Conservation (phyloP, 1,284 basidiomycete genomes). For the Thecaphora frezii region DNA sequence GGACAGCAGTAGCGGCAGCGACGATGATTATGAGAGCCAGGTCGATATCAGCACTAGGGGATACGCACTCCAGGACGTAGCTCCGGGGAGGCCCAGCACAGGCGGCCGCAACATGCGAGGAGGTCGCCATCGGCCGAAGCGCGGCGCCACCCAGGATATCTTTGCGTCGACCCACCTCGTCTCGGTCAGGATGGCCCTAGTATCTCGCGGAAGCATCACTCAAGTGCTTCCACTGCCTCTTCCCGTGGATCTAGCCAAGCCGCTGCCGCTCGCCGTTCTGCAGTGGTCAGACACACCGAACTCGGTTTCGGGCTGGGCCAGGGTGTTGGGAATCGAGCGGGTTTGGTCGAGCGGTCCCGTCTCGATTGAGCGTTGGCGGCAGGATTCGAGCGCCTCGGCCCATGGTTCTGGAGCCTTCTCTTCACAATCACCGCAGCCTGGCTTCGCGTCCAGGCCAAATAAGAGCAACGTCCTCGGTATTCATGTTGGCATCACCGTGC, state of each 20-base stretch:
- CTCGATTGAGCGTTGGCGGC: slow-evolving; percentile 10
- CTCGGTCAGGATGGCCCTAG: slow-evolving; percentile 24
- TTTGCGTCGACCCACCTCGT: slow-evolving; percentile 8
- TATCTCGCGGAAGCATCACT: slow-evolving; percentile 26
- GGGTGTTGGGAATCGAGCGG: slow-evolving; percentile 34
- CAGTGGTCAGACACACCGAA: slow-evolving; percentile 39
- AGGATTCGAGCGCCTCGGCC: neutral
- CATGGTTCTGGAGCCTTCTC: neutral
- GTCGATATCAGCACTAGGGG: too few relatives aligned
- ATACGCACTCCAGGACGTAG: neutral
- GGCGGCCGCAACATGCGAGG: too few relatives aligned
- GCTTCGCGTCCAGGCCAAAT: neutral
- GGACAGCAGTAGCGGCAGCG: slow-evolving; percentile 19
- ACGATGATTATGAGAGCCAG: neutral
- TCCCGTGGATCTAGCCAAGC: slow-evolving; percentile 16
- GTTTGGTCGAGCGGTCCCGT: slow-evolving; percentile 12
- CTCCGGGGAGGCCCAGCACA: neutral
- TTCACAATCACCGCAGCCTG: neutral
- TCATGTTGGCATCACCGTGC: slow-evolving; percentile 24
- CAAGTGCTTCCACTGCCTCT: slow-evolving; percentile 31
- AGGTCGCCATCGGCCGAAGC: neutral
- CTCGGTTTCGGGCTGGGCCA: slow-evolving; percentile 35
- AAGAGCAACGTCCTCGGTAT: slow-evolving; percentile 12
- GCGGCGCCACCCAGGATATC: neutral
- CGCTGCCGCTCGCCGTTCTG: slow-evolving; percentile 24